Conservation (phyloP, 2,329 filamentous ascomycete species). For the Sclerotinia sclerotiorum region DNA sequence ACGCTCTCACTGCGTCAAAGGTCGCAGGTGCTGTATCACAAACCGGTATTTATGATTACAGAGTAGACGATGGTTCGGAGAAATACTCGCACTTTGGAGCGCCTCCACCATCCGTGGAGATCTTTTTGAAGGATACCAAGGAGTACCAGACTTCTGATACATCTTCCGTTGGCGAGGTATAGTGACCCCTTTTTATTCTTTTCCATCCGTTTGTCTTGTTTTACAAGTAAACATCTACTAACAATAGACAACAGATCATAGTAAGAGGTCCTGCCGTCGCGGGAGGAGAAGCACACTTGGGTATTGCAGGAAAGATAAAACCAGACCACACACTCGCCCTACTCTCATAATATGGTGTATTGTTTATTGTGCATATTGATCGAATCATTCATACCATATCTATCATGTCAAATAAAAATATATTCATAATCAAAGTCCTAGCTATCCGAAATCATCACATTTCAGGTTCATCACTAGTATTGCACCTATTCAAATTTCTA, state of each 20-base stretch:
- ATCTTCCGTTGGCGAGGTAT: slow-evolving; percentile 61
- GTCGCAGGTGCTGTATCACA: slow-evolving; percentile 91
- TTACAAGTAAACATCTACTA: slow-evolving; percentile 1
- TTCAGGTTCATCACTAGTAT: not conserved
- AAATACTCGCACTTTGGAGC: slow-evolving; percentile 72
- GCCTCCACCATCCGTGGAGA: slow-evolving; percentile 75
- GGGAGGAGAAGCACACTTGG: slow-evolving; percentile 62
- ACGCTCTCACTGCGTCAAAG: slow-evolving; percentile 76
- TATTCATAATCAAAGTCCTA: slow-evolving; percentile 1
- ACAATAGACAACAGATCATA: slow-evolving; percentile 54
- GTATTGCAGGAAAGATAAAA: slow-evolving; percentile 63
- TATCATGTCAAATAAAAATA: slow-evolving; percentile 5
- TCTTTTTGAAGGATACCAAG: slow-evolving; percentile 66
- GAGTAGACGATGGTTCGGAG: slow-evolving; percentile 49
- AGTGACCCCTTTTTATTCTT: slow-evolving; percentile 34
- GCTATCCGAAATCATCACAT: not conserved
- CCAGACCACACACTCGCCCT: slow-evolving; percentile 70
- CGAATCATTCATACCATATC: slow-evolving; percentile 4
- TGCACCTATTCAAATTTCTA: not conserved
- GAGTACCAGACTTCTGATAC: slow-evolving; percentile 63
- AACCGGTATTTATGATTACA: slow-evolving; percentile 85
- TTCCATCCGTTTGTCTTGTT: slow-evolving; percentile 19
- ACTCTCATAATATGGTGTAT: slow-evolving; percentile 17
- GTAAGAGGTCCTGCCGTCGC: slow-evolving; percentile 73
- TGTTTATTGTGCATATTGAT: slow-evolving; percentile 9